Evolutionary conservation across 2,329 filamentous ascomycete genomes (phyloP), one percentile per base, ranked within the genome.

Genomic region (Claviceps pazoutovae): DNA sequence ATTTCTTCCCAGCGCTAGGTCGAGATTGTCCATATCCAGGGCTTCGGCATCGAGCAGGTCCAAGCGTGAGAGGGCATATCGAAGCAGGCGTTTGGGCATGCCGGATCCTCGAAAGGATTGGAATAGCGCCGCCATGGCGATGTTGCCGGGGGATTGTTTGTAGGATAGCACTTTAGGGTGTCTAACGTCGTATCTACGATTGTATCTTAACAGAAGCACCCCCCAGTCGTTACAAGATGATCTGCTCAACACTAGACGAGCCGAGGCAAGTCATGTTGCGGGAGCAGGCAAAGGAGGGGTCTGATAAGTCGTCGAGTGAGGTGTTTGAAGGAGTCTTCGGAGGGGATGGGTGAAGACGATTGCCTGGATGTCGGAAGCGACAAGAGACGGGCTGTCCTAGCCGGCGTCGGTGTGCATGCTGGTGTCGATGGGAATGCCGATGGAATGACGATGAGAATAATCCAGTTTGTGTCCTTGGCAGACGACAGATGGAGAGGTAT

Each of bases 21-120:
- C 88, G 56, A 97, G 71, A 58, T 88, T 88, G 57, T 93, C 88
- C 55, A 93, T 76, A 62, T 96, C 86, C 58, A 96, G 73, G 13
- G 86, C 83, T 63, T 94, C 85, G 53, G 88, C 86, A 62, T 97
- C 93, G 54, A 98, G 79, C 51, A 96, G 75, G 59, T 95, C 89
- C 54, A 95, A 75, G 53, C 84, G 82, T 23, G 85, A 84, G 43
- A 98, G 74, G 48, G 84, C 88, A 72, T 93, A 95, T 59, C 88
- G 84, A 57, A 97, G 78, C 61, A 97, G 76, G 66, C 85, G 83
- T 76, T 93, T 95, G 71, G 90, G 87, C 74, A 95, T 88, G 59
- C 80, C 86, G 56, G 88, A 80, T 65, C 69, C 74, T 61, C 73
- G 70, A 61, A 82, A 80, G 53, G 74, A 75, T 67, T 74, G 83